Evolutionary conservation across 371 early-diverging fungal species (phyloP), one percentile per base, ranked within the genome.

Genomic region (Chytridiales sp.): DNA sequence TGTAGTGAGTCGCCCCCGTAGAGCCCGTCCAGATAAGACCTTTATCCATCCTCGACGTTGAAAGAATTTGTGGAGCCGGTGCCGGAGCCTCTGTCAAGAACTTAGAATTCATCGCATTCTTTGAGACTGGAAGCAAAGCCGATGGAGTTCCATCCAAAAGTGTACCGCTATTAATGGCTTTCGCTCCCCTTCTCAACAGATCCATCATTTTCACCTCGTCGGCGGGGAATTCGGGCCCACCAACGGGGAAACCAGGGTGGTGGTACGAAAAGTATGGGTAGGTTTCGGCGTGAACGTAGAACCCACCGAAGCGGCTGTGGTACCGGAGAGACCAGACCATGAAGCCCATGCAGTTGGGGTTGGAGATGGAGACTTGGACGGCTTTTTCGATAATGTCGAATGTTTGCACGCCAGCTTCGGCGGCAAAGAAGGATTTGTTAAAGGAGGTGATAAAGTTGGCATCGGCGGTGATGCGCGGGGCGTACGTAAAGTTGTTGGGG

Each of bases 161-260:
- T n/a, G n/a, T n/a, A n/a, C n/a, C n/a, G n/a, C n/a, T n/a, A n/a
- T n/a, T n/a, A n/a, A n/a, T n/a, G n/a, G n/a, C n/a, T n/a, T n/a
- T n/a, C n/a, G n/a, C n/a, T n/a, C n/a, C n/a, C n/a, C n/a, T n/a
- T n/a, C n/a, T n/a, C n/a, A n/a, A n/a, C n/a, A n/a, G n/a, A n/a
- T n/a, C n/a, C n/a, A n/a, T n/a, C n/a, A n/a, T n/a, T n/a, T n/a
- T n/a, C n/a, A n/a, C n/a, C n/a, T n/a, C n/a, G n/a, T n/a, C n/a
- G n/a, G n/a, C n/a, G n/a, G n/a, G n/a, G n/a, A n/a, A n/a, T n/a
- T n/a, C n/a, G n/a, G n/a, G n/a, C n/a, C n/a, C n/a, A n/a, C n/a
- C n/a, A n/a, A n/a, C n/a, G n/a, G n/a, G n/a, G 42, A 69, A 64
- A 29, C 68, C 77, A 0, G 75, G 77, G 31, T 61, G 58, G 46